phyloP scores from a whole-genome alignment of 495 filamentous ascomycete species.

The Monascus purpureus region DNA sequence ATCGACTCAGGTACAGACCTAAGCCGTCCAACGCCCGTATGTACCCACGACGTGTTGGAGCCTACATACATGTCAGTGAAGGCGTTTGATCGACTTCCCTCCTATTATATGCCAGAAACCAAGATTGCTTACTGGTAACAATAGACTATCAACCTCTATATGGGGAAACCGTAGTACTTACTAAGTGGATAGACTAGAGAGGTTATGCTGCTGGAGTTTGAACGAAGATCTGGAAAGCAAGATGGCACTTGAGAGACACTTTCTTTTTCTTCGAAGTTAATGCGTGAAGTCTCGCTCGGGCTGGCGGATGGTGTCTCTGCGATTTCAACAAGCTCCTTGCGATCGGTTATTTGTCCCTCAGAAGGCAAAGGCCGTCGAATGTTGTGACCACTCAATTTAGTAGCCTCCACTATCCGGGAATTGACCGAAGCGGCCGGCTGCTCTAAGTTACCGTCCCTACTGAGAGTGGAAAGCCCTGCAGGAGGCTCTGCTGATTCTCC shows the following conservation, averaged over 20 bases:
- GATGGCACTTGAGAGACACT: slow-evolving; percentile 2
- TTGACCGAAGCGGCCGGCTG: too few species aligned
- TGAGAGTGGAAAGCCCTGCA: too few species aligned
- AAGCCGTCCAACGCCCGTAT: too few species aligned
- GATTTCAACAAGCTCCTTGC: slow-evolving; percentile 10
- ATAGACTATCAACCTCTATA: too few species aligned
- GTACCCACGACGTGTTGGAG: too few species aligned
- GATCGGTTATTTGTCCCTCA: neutral
- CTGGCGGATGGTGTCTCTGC: slow-evolving; percentile 12
- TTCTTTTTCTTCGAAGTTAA: neutral
- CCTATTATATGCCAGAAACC: too few species aligned
- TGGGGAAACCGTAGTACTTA: neutral
- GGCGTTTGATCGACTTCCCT: too few species aligned
- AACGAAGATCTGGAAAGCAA: neutral
- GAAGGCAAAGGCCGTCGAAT: neutral
- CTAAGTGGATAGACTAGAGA: neutral
- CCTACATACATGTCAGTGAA: too few species aligned
- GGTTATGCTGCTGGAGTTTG: neutral
- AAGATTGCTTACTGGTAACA: too few species aligned
- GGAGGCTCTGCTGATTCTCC: slow-evolving; percentile 6
- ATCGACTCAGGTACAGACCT: too few species aligned
- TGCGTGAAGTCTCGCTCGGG: neutral
- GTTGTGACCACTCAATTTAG: neutral
- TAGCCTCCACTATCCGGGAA: neutral
- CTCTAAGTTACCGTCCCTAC: too few species aligned